These are phyloP conservation scores for Fusarium gaditjirri DNA, from an alignment of 2,329 filamentous ascomycete species.

Conservation along the genomic window DNA sequence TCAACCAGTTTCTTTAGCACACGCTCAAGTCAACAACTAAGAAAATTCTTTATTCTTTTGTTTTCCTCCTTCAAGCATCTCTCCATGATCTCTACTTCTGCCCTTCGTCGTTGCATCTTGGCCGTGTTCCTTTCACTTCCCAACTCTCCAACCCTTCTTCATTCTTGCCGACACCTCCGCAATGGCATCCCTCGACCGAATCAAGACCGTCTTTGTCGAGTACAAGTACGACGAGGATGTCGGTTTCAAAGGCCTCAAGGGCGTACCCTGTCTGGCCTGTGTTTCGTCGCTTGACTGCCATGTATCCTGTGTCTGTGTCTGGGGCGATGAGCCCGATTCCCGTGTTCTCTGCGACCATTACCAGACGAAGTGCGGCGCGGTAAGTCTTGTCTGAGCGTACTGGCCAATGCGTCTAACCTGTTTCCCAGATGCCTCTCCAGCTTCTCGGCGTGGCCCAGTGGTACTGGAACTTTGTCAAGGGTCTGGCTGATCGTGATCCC, in stretches of 20 bases:
- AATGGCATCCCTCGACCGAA: fast-evolving
- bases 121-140: fast-evolving
- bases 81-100: not conserved
- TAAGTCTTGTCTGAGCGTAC: too few relatives aligned
- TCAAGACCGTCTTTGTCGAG: fast-evolving
- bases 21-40: too few relatives aligned
- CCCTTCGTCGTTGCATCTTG: not conserved
- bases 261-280: fast-evolving
- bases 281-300: fast-evolving
- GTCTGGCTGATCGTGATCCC: fast-evolving
- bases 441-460: not conserved
- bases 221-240: not conserved
- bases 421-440: not conserved
- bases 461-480: not conserved
- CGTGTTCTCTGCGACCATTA: not conserved
- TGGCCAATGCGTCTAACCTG: not conserved
- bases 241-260: fast-evolving
- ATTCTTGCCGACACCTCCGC: fast-evolving
- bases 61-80: not conserved
- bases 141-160: not conserved
- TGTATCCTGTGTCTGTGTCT: not conserved
- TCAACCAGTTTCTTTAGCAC: not conserved
- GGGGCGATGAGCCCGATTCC: too few relatives aligned
- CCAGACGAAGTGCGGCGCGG: not conserved
- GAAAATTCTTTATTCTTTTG: fast-evolving